phyloP scores from a whole-genome alignment of 2,329 filamentous ascomycete genomes.

The Parastagonospora nodorum region DNA sequence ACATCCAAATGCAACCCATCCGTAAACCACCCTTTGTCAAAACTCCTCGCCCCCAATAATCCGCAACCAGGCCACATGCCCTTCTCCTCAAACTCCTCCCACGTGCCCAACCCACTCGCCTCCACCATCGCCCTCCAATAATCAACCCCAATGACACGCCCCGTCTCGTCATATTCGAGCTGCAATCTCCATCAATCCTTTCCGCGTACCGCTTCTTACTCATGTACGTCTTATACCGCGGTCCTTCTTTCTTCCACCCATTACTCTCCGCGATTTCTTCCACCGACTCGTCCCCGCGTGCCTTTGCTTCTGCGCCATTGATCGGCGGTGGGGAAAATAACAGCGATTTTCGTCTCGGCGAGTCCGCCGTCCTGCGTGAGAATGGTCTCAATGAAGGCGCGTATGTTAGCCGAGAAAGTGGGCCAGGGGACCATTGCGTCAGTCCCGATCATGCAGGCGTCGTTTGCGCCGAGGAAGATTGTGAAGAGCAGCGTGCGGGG shows the following conservation, averaged over 20 bases:
- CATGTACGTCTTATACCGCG: constrained; percentile 42
- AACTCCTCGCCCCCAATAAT: constrained; percentile 33
- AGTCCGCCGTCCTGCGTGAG: constrained; percentile 33
- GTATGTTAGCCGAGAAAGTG: constrained; percentile 43
- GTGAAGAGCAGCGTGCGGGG: constrained; percentile 45
- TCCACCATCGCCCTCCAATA: constrained; percentile 40
- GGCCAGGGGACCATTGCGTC: constrained; percentile 32
- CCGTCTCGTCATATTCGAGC: constrained; percentile 39
- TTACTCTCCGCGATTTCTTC: constrained; percentile 10
- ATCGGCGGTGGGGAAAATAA: constrained; percentile 48
- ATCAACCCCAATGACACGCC: constrained; percentile 40
- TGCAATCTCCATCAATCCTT: constrained; percentile 43
- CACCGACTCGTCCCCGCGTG: not conserved
- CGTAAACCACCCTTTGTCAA: constrained; percentile 44
- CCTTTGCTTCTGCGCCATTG: constrained; percentile 25
- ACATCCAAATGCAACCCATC: constrained; percentile 46
- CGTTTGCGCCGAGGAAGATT: constrained; percentile 49
- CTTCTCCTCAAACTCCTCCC: constrained; percentile 30
- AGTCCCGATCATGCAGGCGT: constrained; percentile 38
- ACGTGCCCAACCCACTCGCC: constrained; percentile 23
- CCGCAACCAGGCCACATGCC: constrained; percentile 42
- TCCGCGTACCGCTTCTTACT: constrained; percentile 48
- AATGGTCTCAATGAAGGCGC: constrained; percentile 42
- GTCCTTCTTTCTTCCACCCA: constrained; percentile 13
- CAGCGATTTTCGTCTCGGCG: constrained; percentile 40